Evolutionary conservation across 2,329 filamentous ascomycete genomes (phyloP).

Genomic region (Trichoderma semiorbis): DNA sequence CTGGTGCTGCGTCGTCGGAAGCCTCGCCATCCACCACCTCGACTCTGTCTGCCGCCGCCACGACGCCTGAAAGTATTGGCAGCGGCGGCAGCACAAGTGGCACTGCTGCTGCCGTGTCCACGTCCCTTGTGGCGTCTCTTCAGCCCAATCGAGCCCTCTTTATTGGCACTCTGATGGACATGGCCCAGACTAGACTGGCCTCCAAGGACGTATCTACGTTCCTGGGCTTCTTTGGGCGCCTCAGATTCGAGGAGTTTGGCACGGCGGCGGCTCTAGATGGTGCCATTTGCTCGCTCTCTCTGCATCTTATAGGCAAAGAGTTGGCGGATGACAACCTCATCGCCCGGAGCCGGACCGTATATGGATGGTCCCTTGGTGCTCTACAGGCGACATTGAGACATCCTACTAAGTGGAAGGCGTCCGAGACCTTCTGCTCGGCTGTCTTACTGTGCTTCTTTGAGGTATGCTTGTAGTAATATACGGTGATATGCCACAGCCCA

Average conservation of each 20-base stretch:
- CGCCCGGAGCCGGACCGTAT: constrained; percentile 36
- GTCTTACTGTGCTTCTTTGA: constrained; percentile 41
- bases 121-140: constrained; percentile 19
- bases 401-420: constrained; percentile 35
- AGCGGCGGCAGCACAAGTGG: background rate
- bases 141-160: constrained; percentile 30
- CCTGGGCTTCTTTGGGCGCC: constrained; percentile 29
- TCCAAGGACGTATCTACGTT: constrained; percentile 23
- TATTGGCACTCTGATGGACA: constrained; percentile 32
- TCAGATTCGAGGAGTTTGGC: constrained; percentile 32
- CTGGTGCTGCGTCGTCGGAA: constrained; percentile 20
- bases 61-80: background rate
- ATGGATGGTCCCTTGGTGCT: constrained; percentile 35
- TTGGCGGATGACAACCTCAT: constrained; percentile 29
- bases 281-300: constrained; percentile 36
- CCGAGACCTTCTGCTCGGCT: constrained; percentile 41
- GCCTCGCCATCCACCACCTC: constrained; percentile 23
- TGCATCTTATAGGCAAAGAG: constrained; percentile 39
- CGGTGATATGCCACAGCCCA: background rate
- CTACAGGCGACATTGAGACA: constrained; percentile 38
- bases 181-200: constrained; percentile 21
- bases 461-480: constrained; percentile 23
- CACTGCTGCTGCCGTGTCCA: constrained; percentile 9
- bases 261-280: constrained; percentile 36
- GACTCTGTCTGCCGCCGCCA: background rate